Evolutionary conservation across 176 grass and related monocot species (phyloP).

Genomic region (Zea mays): DNA sequence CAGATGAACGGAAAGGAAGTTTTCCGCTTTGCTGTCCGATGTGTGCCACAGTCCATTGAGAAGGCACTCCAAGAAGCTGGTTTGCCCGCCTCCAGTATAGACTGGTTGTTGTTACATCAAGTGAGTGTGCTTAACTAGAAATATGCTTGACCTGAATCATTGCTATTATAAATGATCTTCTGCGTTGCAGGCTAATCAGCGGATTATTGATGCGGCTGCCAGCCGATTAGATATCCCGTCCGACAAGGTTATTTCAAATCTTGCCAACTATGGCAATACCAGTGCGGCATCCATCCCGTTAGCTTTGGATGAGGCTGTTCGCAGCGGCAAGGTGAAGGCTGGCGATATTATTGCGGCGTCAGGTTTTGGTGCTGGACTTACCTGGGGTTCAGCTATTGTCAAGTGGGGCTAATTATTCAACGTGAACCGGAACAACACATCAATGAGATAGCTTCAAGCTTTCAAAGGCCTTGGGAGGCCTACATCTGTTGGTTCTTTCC

Average conservation of each 20-base stretch:
- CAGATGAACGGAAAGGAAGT: slow-evolving; percentile 98
- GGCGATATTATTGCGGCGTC: slow-evolving; percentile 71
- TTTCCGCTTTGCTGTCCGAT: slow-evolving; percentile 89
- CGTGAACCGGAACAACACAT: not conserved
- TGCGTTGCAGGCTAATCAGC: slow-evolving; percentile 69
- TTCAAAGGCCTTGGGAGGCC: not conserved
- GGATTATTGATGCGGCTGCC: slow-evolving; percentile 88
- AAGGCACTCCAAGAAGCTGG: slow-evolving; percentile 72
- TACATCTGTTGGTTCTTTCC: not conserved
- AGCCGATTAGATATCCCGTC: slow-evolving; percentile 68
- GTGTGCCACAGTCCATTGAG: slow-evolving; percentile 76
- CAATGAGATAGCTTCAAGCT: slow-evolving; percentile 1
- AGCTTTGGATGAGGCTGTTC: slow-evolving; percentile 88
- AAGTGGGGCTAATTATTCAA: slow-evolving; percentile 56
- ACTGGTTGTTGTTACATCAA: slow-evolving; percentile 97
- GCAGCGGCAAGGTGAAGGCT: slow-evolving; percentile 64
- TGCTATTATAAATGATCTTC: slow-evolving; percentile 3
- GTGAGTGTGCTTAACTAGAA: slow-evolving; percentile 47
- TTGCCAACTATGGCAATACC: slow-evolving; percentile 90
- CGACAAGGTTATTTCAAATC: slow-evolving; percentile 92
- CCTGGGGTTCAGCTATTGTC: slow-evolving; percentile 82
- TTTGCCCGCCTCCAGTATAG: slow-evolving; percentile 63
- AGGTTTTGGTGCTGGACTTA: slow-evolving; percentile 95
- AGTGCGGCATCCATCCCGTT: slow-evolving; percentile 93
- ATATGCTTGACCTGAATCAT: slow-evolving; percentile 3